phyloP scores from a whole-genome alignment of 2,329 filamentous ascomycete species.

The Cordyceps cateniannulata region DNA sequence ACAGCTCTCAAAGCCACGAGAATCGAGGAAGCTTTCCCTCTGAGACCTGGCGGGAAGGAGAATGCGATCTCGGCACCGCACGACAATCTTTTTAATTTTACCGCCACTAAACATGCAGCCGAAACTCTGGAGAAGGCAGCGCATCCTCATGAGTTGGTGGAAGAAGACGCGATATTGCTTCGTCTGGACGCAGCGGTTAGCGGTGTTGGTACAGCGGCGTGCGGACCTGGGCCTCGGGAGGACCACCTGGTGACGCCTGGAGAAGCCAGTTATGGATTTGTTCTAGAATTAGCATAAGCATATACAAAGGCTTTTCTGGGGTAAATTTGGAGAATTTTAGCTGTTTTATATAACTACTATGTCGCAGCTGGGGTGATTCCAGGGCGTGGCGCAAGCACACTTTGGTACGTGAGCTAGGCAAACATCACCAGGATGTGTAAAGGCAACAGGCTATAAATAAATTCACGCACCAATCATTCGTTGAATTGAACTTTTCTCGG shows the following conservation, averaged over 20 bases:
- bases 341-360: no score
- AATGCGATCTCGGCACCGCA: conserved; percentile 18
- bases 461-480: no score
- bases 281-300: neutral
- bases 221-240: neutral
- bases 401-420: no score
- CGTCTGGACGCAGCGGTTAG: neutral
- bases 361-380: no score
- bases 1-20: neutral
- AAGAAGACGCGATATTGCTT: neutral
- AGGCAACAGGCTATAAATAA: no score
- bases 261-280: neutral
- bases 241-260: neutral
- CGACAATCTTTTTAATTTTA: conserved; percentile 12
- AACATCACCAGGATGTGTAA: no score
- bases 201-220: neutral
- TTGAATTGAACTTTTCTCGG: no score
- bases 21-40: neutral
- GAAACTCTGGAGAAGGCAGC: neutral
- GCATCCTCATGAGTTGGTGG: neutral
- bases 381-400: no score
- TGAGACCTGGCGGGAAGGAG: neutral
- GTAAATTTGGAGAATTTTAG: no score
- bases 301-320: no score
- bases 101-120: neutral